These are phyloP conservation scores for Cladosporium halotolerans DNA, from an alignment of 2,329 filamentous ascomycete genomes.

Conservation along the genomic window DNA sequence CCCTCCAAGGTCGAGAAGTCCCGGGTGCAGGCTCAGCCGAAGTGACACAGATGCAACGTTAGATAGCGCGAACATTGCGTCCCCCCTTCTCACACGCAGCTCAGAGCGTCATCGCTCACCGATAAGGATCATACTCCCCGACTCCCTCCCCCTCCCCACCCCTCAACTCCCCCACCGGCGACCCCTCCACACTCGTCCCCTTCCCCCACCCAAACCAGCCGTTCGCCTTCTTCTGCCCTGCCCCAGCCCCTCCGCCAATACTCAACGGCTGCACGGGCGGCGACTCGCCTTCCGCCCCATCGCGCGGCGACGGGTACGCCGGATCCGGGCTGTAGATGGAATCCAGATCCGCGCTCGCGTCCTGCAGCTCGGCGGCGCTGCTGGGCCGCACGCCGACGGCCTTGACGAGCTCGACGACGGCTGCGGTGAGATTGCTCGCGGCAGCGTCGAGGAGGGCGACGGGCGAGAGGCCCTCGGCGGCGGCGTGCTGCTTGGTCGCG, in stretches of 20 bases:
- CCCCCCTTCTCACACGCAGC: not conserved
- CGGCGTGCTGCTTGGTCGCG: slow-evolving; percentile 83
- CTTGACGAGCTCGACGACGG: slow-evolving; percentile 79
- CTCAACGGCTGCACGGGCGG: slow-evolving; percentile 6
- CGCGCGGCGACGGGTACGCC: not conserved
- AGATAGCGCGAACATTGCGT: not conserved
- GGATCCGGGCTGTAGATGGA: slow-evolving; percentile 20
- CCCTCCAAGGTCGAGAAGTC: too few relatives aligned
- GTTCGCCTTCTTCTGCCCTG: slow-evolving; percentile 11
- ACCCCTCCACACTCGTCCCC: slow-evolving; percentile 6
- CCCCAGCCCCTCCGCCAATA: not conserved
- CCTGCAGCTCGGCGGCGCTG: slow-evolving; percentile 18
- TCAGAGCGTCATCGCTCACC: not conserved
- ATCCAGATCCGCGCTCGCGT: slow-evolving; percentile 18
- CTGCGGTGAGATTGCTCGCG: slow-evolving; percentile 78
- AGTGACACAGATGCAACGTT: not conserved
- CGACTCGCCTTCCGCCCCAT: not conserved
- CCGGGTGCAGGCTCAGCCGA: too few relatives aligned
- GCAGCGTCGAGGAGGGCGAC: slow-evolving; percentile 92
- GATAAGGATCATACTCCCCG: slow-evolving; percentile 16
- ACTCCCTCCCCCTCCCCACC: not conserved
- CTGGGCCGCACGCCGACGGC: slow-evolving; percentile 67
- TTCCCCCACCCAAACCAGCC: slow-evolving; percentile 15
- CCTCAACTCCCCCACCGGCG: slow-evolving; percentile 1
- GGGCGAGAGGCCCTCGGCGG: slow-evolving; percentile 76